These are phyloP conservation scores for Ashbya aceris DNA, from an alignment of 1,139 yeast species.

Conservation along the genomic window DNA sequence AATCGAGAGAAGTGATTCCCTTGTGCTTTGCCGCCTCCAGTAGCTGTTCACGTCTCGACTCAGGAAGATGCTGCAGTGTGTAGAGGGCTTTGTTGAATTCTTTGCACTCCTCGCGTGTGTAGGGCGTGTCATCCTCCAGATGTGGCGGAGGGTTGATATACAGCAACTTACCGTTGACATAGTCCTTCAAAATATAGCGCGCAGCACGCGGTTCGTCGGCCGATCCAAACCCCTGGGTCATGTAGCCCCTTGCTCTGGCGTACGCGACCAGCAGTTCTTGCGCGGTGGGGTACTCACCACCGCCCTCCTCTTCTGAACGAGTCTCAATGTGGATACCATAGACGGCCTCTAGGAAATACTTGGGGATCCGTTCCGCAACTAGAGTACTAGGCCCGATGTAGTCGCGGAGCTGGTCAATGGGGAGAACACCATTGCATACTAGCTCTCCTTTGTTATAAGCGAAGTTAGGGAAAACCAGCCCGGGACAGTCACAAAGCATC, in stretches of 20 bases:
- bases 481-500: slow-evolving; percentile 95
- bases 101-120: slow-evolving; percentile 42
- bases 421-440: slow-evolving; percentile 95
- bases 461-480: slow-evolving; percentile 95
- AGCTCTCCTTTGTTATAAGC: slow-evolving; percentile 95
- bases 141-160: slow-evolving; percentile 86
- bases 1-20: slow-evolving; percentile 49
- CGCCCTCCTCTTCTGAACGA: slow-evolving; percentile 74
- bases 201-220: slow-evolving; percentile 97
- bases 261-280: slow-evolving; percentile 84
- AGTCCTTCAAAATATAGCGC: slow-evolving; percentile 85
- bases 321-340: slow-evolving; percentile 87
- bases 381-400: slow-evolving; percentile 84
- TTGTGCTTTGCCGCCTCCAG: slow-evolving; percentile 48
- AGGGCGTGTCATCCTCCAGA: slow-evolving; percentile 37
- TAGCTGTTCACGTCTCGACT: slow-evolving; percentile 64
- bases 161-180: slow-evolving; percentile 81
- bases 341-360: slow-evolving; percentile 76
- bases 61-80: slow-evolving; percentile 56
- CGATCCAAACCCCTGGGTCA: slow-evolving; percentile 94
- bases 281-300: slow-evolving; percentile 75
- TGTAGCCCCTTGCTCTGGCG: slow-evolving; percentile 93
- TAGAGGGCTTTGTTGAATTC: slow-evolving; percentile 70
- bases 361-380: slow-evolving; percentile 84
- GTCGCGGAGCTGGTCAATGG: slow-evolving; percentile 94